Base-by-base conservation (phyloP, 2,329 filamentous ascomycete species). In the Didymella pomorum region DNA sequence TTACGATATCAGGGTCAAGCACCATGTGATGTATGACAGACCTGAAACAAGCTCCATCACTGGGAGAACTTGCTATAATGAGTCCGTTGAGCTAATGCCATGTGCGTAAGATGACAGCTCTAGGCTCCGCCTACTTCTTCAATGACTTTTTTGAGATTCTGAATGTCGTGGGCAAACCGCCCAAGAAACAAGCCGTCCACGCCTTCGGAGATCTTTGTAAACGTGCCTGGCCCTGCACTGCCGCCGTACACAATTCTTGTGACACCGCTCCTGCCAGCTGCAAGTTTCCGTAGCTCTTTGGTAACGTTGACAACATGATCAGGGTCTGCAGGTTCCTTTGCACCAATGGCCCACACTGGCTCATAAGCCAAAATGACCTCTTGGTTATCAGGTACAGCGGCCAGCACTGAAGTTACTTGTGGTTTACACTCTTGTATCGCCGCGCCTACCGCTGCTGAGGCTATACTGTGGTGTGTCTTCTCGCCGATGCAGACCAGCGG, bases 341-440 rank as follows among this genome's bases (percentile, higher is more conserved):
- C 88, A 0, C 92, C 92, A 75, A 95, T 96, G 0, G 92, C 92
- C 92, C 92, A 96, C 1, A 95, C 91, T 8, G 92, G 92, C 79
- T 96, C 92, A 71, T 96, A 96, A 0, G 92, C 92, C 56, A 96
- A 83, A 7, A 94, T 85, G 5, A 95, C 83, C 46, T 92, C 88
- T 0, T 87, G 85, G 16, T 86, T 81, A 11, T 80, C 80, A 0
- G 87, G 83, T 8, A 94, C 79, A 0, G 81, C 84, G 1, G 79
- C 79, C 50, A 95, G 73, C 2, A 91, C 86, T 1, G 86, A 80
- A 37, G 82, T 81, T 55, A 96, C 81, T 76, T 94, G 90, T 4
- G 79, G 77, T 33, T 79, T 80, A 68, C 90, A 91, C 74, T 93
- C 89, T 14, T 81, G 76, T 2, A 91, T 83, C 0, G 91, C 90